These are phyloP conservation scores for Kwoniella pini DNA, from an alignment of 768 basidiomycete genomes.

Conservation along the genomic window DNA sequence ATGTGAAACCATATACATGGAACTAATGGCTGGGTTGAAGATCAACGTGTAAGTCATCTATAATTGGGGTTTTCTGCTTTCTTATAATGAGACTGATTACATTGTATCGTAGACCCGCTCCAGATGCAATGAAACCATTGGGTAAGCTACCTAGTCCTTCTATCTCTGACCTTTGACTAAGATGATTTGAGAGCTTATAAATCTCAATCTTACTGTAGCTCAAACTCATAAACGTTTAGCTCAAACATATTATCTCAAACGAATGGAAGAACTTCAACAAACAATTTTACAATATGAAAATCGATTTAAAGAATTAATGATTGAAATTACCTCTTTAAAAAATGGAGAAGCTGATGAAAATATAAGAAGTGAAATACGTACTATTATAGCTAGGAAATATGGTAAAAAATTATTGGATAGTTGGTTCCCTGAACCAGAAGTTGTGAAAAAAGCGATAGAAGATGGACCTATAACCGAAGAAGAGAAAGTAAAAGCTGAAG, in stretches of 20 bases:
- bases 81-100: too few relatives aligned
- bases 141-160: conserved; percentile 56
- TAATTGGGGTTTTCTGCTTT: too few relatives aligned
- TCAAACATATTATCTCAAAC: conserved; percentile 68
- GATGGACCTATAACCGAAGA: conserved; percentile 3
- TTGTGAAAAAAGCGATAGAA: conserved; percentile 25
- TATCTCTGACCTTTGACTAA: too few relatives aligned
- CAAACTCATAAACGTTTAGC: conserved; percentile 69
- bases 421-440: conserved; percentile 38
- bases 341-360: conserved; percentile 66
- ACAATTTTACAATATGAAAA: conserved; percentile 72
- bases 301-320: conserved; percentile 74
- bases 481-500: conserved; percentile 8
- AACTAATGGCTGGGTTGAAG: conserved; percentile 68
- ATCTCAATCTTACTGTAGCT: too few relatives aligned
- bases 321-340: conserved; percentile 76
- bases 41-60: conserved; percentile 58
- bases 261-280: conserved; percentile 70
- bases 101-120: conserved; percentile 49
- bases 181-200: too few relatives aligned
- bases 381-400: conserved; percentile 36
- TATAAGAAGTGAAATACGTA: conserved; percentile 59
- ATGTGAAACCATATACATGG: conserved; percentile 67
- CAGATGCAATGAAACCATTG: conserved; percentile 61
- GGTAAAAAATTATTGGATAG: conserved; percentile 40